Base-by-base conservation (phyloP, 306 rosid genomes). In the Ormosia emarginata region DNA sequence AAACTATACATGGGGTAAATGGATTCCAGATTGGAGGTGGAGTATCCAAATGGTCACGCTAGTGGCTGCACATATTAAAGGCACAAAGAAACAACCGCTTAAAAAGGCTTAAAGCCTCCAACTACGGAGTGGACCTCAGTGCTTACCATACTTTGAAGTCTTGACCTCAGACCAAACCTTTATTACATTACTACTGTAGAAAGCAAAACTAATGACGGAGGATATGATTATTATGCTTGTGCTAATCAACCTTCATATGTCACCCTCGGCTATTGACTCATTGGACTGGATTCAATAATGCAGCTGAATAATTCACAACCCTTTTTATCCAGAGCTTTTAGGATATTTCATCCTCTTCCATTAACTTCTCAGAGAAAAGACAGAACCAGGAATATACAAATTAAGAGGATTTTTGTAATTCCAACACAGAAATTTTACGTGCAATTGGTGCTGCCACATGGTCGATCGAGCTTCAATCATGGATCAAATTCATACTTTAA, bases 21-120 rank as follows among this genome's bases (percentile, higher is more conserved):
- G 90, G 86, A 43, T 69, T 84, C 84, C 84, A 86, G 81, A 79
- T 79, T 41, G 88, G 77, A 74, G 77, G 72, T 87, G 84, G 89
- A 74, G 81, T 17, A 79, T 41, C 56, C 36, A 34, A 69, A 61
- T 74, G 67, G 63, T 9, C 6, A 67, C 41, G 64, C 47, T 56
- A 74, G 85, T 86, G 85, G 79, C 79, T 84, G 30, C 46, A 71
- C 86, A 79, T n/a, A 79, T 41, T 13, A 46, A 82, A 84, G 83
- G 92, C 91, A 89, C 83, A 82, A 85, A 52, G 83, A 83, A 89
- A 59, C 83, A 83, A 83, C 11, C 0, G 5, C 61, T 46, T 53
- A 13, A 57, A 63, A 81, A 78, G 63, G 72, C 39, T 44, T 40
- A 85, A 72, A 50, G 79, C 24, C 71, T 79, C 71, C 53, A 71